These are phyloP conservation scores for Penicillium cataractarum DNA, from an alignment of 495 filamentous ascomycete genomes.

Conservation along the genomic window DNA sequence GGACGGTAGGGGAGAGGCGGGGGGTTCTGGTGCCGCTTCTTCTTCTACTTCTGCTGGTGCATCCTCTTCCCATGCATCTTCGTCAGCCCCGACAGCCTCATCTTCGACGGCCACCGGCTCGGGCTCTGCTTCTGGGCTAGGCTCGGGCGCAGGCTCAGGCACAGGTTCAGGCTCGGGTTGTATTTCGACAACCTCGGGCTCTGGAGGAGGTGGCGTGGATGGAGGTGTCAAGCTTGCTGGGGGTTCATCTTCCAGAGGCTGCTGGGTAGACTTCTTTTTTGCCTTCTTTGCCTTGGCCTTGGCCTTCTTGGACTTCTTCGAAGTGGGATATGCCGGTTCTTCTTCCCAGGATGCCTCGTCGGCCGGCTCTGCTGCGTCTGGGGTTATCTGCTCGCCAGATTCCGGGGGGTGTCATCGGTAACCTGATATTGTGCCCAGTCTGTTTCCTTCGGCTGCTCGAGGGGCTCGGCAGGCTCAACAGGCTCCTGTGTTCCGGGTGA, in stretches of 20 bases:
- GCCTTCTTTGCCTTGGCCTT: constrained; percentile 31
- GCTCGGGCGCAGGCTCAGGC: background rate
- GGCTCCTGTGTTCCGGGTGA: background rate
- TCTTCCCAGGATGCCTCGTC: constrained; percentile 16
- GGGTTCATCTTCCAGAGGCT: constrained; percentile 20
- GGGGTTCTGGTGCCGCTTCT: background rate
- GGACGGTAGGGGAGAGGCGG: background rate
- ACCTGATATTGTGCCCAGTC: background rate
- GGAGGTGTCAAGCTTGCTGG: constrained; percentile 44
- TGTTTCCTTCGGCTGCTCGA: background rate
- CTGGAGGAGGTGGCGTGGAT: constrained; percentile 40
- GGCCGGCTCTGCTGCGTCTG: constrained; percentile 8
- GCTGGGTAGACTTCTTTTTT: constrained; percentile 6
- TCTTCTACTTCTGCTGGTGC: background rate
- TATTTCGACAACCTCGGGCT: constrained; percentile 13
- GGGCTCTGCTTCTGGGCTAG: too few species aligned
- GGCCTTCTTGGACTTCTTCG: constrained; percentile 32
- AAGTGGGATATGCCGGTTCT: background rate
- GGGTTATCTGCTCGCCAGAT: constrained; percentile 4
- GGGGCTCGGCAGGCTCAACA: background rate
- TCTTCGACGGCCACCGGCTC: too few species aligned
- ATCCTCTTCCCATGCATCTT: too few species aligned
- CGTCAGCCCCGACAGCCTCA: too few species aligned
- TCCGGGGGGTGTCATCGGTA: constrained; percentile 2
- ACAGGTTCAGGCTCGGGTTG: background rate